These are phyloP conservation scores for Stylosanthes scabra DNA, from an alignment of 331 rosid species.

Conservation along the genomic window DNA sequence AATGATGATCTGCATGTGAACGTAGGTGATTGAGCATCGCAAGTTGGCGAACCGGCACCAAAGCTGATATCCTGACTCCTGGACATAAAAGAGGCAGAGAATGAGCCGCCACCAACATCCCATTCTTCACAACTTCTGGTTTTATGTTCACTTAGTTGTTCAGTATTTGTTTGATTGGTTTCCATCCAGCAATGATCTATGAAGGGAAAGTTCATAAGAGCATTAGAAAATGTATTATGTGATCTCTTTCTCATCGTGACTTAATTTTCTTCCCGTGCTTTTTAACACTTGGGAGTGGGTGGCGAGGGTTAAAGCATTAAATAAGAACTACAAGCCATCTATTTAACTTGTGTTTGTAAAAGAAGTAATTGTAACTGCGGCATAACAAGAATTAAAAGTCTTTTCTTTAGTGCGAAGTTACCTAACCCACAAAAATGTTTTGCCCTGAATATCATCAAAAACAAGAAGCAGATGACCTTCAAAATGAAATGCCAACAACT, in stretches of 20 bases:
- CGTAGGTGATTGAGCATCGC: slow-evolving; percentile 68
- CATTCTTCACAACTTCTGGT: slow-evolving; percentile 45
- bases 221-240: slow-evolving; percentile 10
- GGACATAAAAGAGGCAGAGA: slow-evolving; percentile 68
- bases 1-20: slow-evolving; percentile 90
- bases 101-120: slow-evolving; percentile 59
- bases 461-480: background rate
- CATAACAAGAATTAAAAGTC: background rate
- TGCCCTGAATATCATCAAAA: slow-evolving; percentile 3
- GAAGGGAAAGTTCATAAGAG: slow-evolving; percentile 26
- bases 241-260: background rate
- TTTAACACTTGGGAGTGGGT: slow-evolving; percentile 2
- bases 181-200: slow-evolving; percentile 86
- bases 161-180: slow-evolving; percentile 44
- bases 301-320: background rate
- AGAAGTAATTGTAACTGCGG: background rate
- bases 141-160: slow-evolving; percentile 47
- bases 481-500: background rate
- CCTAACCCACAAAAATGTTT: background rate
- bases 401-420: background rate
- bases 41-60: slow-evolving; percentile 58
- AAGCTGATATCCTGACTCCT: slow-evolving; percentile 84
- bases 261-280: background rate
- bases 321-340: background rate
- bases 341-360: background rate